phyloP scores from a whole-genome alignment of 2,329 filamentous ascomycete genomes.

The Trichoderma guizhouense region DNA sequence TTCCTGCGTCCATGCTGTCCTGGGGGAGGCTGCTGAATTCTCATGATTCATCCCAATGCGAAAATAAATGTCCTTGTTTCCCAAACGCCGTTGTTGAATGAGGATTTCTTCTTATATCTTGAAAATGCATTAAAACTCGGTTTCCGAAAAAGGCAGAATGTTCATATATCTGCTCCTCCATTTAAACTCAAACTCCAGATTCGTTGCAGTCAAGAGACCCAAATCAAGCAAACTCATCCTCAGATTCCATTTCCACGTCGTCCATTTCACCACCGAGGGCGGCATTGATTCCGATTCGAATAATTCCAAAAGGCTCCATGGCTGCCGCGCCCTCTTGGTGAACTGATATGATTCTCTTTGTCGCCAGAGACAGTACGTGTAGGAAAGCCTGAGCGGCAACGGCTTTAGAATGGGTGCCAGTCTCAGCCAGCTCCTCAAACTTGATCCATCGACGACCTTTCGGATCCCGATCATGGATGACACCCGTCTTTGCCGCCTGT shows the following conservation, averaged over 20 bases:
- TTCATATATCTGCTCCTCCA: not conserved
- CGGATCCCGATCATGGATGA: constrained; percentile 31
- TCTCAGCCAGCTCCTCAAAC: constrained; percentile 69
- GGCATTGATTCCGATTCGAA: constrained; percentile 42
- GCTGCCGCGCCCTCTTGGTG: constrained; percentile 50
- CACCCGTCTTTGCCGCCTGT: constrained; percentile 33
- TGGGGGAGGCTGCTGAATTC: not conserved
- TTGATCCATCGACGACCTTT: constrained; percentile 47
- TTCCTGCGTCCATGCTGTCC: not conserved
- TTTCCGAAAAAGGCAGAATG: not conserved
- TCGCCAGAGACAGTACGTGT: constrained; percentile 69
- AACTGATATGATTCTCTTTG: constrained; percentile 60
- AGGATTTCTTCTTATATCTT: not conserved
- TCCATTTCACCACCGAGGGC: constrained; percentile 16
- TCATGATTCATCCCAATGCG: not conserved
- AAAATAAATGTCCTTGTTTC: not conserved
- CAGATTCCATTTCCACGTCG: not conserved
- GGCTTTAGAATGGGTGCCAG: constrained; percentile 48
- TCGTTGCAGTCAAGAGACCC: not conserved
- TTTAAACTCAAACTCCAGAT: not conserved
- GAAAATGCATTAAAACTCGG: not conserved
- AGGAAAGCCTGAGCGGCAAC: constrained; percentile 74
- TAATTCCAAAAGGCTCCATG: constrained; percentile 43
- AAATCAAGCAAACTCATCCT: constrained; percentile 18
- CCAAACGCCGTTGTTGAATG: not conserved